Conservation (phyloP, 768 basidiomycete species). For the Candolleomyces eurysporus region DNA sequence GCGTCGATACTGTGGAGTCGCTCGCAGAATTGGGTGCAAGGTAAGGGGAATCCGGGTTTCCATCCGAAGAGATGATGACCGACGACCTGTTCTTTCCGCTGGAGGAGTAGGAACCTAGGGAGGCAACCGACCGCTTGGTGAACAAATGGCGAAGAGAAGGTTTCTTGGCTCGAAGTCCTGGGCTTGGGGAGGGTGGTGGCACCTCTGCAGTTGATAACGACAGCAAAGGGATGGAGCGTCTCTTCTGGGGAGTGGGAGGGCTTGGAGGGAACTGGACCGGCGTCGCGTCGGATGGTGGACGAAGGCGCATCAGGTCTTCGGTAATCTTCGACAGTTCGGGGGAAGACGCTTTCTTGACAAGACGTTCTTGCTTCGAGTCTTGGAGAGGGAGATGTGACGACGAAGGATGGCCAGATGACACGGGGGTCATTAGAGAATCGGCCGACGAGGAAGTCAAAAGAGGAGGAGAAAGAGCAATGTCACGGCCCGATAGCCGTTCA, state of each 20-base stretch:
- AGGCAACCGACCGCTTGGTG: constrained; percentile 52
- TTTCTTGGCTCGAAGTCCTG: constrained; percentile 47
- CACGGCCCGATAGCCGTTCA: constrained; percentile 7
- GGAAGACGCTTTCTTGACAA: constrained; percentile 1
- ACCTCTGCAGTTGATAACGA: constrained; percentile 33
- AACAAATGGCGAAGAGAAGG: constrained; percentile 71
- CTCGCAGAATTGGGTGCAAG: constrained; percentile 30
- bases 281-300: constrained; percentile 25
- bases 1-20: constrained; percentile 50
- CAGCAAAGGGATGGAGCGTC: constrained; percentile 38
- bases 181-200: constrained; percentile 15
- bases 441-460: constrained; percentile 56
- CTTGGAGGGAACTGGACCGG: constrained; percentile 46
- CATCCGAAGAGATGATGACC: constrained; percentile 15
- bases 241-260: constrained; percentile 30
- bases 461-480: constrained; percentile 30
- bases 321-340: constrained; percentile 26
- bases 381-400: constrained; percentile 32
- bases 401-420: constrained; percentile 50
- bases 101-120: constrained; percentile 13
- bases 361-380: constrained; percentile 12
- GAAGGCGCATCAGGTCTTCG: constrained; percentile 27
- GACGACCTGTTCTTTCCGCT: background rate
- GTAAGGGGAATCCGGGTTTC: constrained; percentile 23
- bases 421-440: constrained; percentile 43